Conservation (phyloP, 225 moss, liverwort and hornwort species). For the Polytrichum formosum region DNA sequence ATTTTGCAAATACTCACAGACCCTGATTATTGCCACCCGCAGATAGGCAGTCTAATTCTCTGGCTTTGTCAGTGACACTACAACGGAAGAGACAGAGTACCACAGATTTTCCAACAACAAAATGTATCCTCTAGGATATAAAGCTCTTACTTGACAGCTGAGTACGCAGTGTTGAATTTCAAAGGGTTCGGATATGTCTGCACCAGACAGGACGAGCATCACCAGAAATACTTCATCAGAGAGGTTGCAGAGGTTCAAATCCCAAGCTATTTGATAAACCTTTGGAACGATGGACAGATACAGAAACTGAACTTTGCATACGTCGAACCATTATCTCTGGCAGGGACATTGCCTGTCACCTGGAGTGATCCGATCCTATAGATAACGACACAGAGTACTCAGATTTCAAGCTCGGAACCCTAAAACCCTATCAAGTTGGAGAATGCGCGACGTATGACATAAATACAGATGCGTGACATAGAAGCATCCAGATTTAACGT, state of each 20-base stretch:
- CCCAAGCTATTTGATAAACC: too few species aligned
- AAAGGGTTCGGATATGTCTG: constrained; percentile 16
- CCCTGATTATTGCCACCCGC: not conserved
- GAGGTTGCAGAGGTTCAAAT: not conserved
- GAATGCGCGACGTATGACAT: too few species aligned
- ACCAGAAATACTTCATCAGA: not conserved
- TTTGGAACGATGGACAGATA: too few species aligned
- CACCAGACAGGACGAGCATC: not conserved
- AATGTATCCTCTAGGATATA: too few species aligned
- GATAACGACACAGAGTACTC: too few species aligned
- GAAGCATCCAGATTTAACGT: not conserved
- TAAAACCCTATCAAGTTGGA: too few species aligned
- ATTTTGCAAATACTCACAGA: not conserved
- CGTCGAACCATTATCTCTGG: too few species aligned
- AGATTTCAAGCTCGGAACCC: too few species aligned
- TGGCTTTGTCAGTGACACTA: not conserved
- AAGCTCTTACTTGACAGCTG: constrained; percentile 15
- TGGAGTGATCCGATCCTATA: too few species aligned
- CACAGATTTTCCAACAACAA: not conserved
- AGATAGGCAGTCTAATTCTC: too few species aligned
- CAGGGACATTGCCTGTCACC: too few species aligned
- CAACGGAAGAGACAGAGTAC: not conserved
- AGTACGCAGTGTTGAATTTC: constrained; percentile 19
- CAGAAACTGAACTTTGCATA: too few species aligned
- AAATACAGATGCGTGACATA: not conserved